Evolutionary conservation across 1,139 yeast species (phyloP), one percentile per base, ranked within the genome.

Genomic region (Lodderomyces pseudojiufengensis): DNA sequence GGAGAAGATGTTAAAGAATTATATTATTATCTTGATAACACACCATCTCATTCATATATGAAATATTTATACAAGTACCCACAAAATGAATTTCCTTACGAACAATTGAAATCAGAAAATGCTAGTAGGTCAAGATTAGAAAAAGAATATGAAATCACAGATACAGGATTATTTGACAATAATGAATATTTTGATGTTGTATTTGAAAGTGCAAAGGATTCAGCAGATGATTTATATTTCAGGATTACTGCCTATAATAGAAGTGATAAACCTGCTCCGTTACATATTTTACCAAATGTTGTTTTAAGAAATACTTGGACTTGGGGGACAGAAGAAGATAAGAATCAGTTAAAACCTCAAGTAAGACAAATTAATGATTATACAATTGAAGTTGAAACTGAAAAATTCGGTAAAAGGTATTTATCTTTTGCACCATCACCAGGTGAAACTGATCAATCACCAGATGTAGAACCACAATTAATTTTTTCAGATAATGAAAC

Each of bases 31-130:
- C 70, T 90, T 45, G 97, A 90, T 61, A 88, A 87, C 59, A 84
- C 95, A 3, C 97, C 97, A 5, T 76, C 95, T 9, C 97, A 90
- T 60, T 81, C 95, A 26, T 90, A 88, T 65, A 85, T 87, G 87
- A 88, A 90, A 65, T 87, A 84, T 50, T 70, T 87, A 44, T 90
- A 90, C 74, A 90, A 90, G 66, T 90, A 90, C 55, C 96, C 97
- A 14, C 95, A 87, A 48, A 66, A 70, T 32, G 78, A 78, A 60
- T 90, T 78, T 57, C 97, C 97, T 0, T 90, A 90, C 59, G 69
- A 85, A 52, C 71, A 87, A 51, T 66, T 90, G 57, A 76, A 84
- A 21, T 76, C 74, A 35, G 85, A 79, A 50, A 86, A 84, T 51
- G 81, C 72, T 14, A 70, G 76, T 50, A 63, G 95, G 50, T 56